Conservation (phyloP, 805 yeast species). For the Barnettozyma wickerhamii region DNA sequence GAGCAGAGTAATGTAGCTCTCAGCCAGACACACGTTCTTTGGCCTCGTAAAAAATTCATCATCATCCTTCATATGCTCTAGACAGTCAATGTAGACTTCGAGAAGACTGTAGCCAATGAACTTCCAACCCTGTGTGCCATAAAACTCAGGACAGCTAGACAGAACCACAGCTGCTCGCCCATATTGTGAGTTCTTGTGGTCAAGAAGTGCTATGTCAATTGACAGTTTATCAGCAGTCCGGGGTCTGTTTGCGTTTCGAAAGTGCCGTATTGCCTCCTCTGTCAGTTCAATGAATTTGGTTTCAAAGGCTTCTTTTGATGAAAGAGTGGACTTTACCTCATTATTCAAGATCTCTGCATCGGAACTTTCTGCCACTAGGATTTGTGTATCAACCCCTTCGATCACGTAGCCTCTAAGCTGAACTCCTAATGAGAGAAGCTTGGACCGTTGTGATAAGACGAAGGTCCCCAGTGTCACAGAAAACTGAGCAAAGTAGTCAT, state of each 20-base stretch:
- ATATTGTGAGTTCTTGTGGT: slow-evolving; percentile 53
- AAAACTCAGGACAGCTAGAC: slow-evolving; percentile 64
- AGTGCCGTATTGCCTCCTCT: slow-evolving; percentile 49
- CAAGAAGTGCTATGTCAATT: slow-evolving; percentile 72
- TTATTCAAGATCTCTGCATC: slow-evolving; percentile 8
- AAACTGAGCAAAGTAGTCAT: slow-evolving; percentile 22
- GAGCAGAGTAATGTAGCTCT: slow-evolving; percentile 9
- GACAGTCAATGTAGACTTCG: slow-evolving; percentile 63
- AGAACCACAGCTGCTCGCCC: slow-evolving; percentile 59
- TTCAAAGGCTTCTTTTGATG: slow-evolving; percentile 32
- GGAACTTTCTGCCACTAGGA: not conserved
- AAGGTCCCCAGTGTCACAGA: slow-evolving; percentile 46
- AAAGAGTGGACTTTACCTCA: slow-evolving; percentile 23
- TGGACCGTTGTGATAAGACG: slow-evolving; percentile 42
- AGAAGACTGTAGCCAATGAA: slow-evolving; percentile 62
- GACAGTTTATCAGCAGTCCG: slow-evolving; percentile 71
- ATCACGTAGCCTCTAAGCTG: slow-evolving; percentile 26
- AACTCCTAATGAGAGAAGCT: slow-evolving; percentile 32
- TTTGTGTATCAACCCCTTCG: slow-evolving; percentile 27
- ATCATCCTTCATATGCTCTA: slow-evolving; percentile 37
- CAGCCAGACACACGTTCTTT: slow-evolving; percentile 7
- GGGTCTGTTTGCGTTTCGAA: slow-evolving; percentile 46
- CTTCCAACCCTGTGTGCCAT: slow-evolving; percentile 70
- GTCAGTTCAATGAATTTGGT: slow-evolving; percentile 49
- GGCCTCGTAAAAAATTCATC: slow-evolving; percentile 19